Evolutionary conservation across 495 filamentous ascomycete genomes (phyloP).

Genomic region (Gamarada debralockiae): DNA sequence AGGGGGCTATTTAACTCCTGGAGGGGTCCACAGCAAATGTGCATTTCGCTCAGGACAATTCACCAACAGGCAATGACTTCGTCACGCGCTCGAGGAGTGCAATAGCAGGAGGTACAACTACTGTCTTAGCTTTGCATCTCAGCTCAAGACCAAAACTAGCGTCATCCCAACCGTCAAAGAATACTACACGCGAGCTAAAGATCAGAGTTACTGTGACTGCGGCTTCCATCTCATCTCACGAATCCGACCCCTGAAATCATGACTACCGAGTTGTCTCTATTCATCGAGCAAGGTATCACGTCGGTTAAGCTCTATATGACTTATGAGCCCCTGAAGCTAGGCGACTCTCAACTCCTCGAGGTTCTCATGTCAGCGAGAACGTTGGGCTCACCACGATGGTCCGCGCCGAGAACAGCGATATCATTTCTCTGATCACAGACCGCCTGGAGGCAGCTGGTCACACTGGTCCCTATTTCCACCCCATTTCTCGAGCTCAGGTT

Average conservation of each 20-base stretch:
- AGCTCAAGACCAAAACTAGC: constrained; percentile 39
- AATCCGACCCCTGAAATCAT: constrained; percentile 39
- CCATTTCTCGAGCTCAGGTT: constrained; percentile 32
- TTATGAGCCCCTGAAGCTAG: constrained; percentile 45
- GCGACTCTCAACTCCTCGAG: constrained; percentile 47
- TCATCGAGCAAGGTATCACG: constrained; percentile 41
- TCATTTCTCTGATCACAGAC: constrained; percentile 36
- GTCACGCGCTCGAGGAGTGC: constrained; percentile 44
- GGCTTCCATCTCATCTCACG: constrained; percentile 51
- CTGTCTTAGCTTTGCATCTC: constrained; percentile 49
- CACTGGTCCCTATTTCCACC: constrained; percentile 34
- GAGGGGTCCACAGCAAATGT: constrained; percentile 43
- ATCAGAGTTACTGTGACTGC: constrained; percentile 48
- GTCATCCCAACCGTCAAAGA: constrained; percentile 40
- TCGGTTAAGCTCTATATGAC: constrained; percentile 57
- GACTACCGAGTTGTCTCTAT: constrained; percentile 34
- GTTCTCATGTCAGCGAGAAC: constrained; percentile 39
- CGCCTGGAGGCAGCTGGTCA: constrained; percentile 31
- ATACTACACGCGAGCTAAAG: constrained; percentile 37
- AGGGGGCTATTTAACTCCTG: constrained; percentile 35
- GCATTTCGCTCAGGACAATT: constrained; percentile 34
- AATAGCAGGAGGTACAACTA: constrained; percentile 54
- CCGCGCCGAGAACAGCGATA: constrained; percentile 51
- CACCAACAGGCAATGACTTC: constrained; percentile 33
- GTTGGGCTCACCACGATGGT: constrained; percentile 51